Conservation (phyloP, 768 basidiomycete species). For the Hemileccinum rubropunctum region DNA sequence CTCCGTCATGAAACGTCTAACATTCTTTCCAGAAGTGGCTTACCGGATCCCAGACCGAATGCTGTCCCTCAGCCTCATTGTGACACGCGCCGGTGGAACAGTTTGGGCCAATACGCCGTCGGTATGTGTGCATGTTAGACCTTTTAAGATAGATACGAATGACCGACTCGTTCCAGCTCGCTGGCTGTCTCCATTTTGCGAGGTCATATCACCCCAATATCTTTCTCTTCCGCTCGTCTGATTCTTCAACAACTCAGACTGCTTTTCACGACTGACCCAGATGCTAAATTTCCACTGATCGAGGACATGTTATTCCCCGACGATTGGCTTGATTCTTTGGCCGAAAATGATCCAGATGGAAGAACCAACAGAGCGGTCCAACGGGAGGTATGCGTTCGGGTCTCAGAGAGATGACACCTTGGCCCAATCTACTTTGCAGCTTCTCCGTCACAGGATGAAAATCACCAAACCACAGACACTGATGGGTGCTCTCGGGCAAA, state of each 20-base stretch:
- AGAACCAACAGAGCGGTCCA: conserved; percentile 67
- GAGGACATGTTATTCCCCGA: conserved; percentile 58
- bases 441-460: conserved; percentile 41
- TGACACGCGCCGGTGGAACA: conserved; percentile 66
- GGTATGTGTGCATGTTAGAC: conserved; percentile 39
- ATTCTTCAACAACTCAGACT: conserved; percentile 29
- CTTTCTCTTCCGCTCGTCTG: conserved; percentile 1
- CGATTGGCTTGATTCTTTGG: conserved; percentile 55
- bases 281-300: conserved; percentile 47
- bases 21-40: conserved; percentile 57
- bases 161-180: conserved; percentile 34
- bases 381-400: conserved; percentile 39
- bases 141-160: conserved; percentile 22
- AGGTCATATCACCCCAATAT: conserved; percentile 23
- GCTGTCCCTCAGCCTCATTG: conserved; percentile 59
- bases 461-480: conserved; percentile 58
- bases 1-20: not conserved
- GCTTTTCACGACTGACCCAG: conserved; percentile 35
- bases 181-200: conserved; percentile 37
- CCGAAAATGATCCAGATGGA: conserved; percentile 39
- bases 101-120: conserved; percentile 62
- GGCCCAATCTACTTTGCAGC: conserved; percentile 32
- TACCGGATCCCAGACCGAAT: conserved; percentile 64
- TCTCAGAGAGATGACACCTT: not conserved
- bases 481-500: conserved; percentile 67